Conservation (phyloP, 2,329 filamentous ascomycete species). For the Clonostachys chloroleuca region DNA sequence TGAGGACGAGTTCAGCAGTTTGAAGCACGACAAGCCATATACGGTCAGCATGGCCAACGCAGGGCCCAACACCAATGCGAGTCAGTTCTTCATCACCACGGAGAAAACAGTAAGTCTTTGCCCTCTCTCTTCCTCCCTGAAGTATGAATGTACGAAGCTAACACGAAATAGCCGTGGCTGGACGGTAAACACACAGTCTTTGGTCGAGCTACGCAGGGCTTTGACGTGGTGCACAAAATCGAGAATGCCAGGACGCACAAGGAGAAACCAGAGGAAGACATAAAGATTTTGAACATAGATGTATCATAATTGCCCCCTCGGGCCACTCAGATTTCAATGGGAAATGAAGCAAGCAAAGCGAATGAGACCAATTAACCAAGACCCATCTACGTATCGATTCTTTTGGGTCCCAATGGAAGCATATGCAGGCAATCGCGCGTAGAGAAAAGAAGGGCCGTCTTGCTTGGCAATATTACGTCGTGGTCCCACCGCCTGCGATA, state of each 20-base stretch:
- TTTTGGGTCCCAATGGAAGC: no score
- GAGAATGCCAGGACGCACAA: constrained; percentile 82
- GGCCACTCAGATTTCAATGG: no score
- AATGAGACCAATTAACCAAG: no score
- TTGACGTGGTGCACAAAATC: constrained; percentile 95
- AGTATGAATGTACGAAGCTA: background rate
- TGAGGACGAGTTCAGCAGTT: constrained; percentile 85
- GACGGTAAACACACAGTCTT: constrained; percentile 97
- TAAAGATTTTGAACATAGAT: constrained; percentile 92
- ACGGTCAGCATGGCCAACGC: constrained; percentile 98
- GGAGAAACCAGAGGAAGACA: constrained; percentile 95
- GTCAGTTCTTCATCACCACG: constrained; percentile 97
- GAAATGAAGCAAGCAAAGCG: no score
- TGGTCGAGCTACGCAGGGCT: constrained; percentile 79
- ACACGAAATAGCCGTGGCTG: constrained; percentile 67
- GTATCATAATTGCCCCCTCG: constrained; percentile 30
- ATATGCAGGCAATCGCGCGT: no score
- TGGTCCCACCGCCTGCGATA: no score
- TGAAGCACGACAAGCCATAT: constrained; percentile 94
- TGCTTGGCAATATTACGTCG: no score
- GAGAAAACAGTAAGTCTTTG: constrained; percentile 73
- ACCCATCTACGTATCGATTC: no score
- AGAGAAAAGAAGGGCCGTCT: no score
- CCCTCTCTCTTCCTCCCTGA: background rate
- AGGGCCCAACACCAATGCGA: constrained; percentile 90